These are phyloP conservation scores for Lagenidium giganteum DNA, from an alignment of 352 stramenopile genomes.

Conservation along the genomic window DNA sequence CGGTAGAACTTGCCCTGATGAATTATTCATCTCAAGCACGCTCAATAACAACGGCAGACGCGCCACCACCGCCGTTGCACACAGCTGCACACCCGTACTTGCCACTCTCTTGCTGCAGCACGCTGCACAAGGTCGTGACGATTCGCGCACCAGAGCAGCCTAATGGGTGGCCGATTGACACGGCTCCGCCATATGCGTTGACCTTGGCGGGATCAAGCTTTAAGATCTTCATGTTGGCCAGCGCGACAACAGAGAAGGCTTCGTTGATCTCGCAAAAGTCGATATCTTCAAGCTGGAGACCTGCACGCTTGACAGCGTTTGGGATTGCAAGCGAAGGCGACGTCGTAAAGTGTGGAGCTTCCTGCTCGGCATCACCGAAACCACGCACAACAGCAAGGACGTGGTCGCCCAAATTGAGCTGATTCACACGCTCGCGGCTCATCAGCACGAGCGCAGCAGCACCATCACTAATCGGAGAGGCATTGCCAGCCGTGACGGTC, in stretches of 20 bases:
- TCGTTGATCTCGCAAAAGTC: constrained; percentile 99
- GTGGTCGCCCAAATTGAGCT: constrained; percentile 42
- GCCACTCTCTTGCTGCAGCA: constrained; percentile 89
- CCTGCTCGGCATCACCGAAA: constrained; percentile 71
- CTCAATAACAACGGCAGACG: constrained; percentile 94
- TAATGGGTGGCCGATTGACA: constrained; percentile 59
- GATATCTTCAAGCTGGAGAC: constrained; percentile 78
- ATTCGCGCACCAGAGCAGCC: constrained; percentile 84
- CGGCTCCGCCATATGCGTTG: constrained; percentile 92
- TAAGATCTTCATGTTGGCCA: constrained; percentile 91
- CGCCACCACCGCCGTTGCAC: constrained; percentile 96
- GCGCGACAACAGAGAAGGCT: constrained; percentile 94
- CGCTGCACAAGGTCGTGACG: constrained; percentile 88
- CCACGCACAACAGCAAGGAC: constrained; percentile 64
- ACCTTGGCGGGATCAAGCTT: constrained; percentile 83
- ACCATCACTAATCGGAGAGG: constrained; percentile 95
- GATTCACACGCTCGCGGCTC: constrained; percentile 68
- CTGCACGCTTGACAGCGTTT: constrained; percentile 72
- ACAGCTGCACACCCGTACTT: constrained; percentile 91
- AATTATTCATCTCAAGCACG: constrained; percentile 24
- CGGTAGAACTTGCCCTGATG: too few relatives aligned
- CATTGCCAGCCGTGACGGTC: constrained; percentile 94
- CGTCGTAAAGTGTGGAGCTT: constrained; percentile 91
- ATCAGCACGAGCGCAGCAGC: constrained; percentile 93
- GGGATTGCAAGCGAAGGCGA: constrained; percentile 91